Conservation (phyloP, 1,139 yeast species). For the Candida sanyaensis region DNA sequence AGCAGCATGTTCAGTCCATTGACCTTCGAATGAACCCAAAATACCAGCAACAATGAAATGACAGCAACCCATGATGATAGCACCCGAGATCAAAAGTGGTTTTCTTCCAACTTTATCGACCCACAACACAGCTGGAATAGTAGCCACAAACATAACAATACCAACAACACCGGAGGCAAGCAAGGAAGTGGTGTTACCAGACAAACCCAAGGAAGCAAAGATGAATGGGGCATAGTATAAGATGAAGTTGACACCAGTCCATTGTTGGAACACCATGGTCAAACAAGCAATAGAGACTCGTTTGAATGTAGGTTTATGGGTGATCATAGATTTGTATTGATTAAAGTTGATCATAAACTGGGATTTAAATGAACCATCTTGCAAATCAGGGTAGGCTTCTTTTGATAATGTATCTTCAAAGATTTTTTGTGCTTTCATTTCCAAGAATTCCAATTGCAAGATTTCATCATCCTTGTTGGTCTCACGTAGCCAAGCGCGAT, state of each 20-base stretch:
- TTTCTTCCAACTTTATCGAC: conserved; percentile 18
- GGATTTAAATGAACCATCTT: conserved; percentile 15
- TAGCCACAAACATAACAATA: conserved; percentile 35
- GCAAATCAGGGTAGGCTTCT: conserved; percentile 14
- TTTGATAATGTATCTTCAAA: conserved; percentile 16
- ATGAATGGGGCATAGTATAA: conserved; percentile 59
- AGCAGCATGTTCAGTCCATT: conserved; percentile 13
- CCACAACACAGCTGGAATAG: conserved; percentile 42
- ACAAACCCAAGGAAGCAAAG: conserved; percentile 19
- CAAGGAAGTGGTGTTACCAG: conserved; percentile 20
- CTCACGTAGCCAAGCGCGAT: conserved; percentile 22
- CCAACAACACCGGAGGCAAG: conserved; percentile 55
- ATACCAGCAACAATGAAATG: conserved; percentile 44
- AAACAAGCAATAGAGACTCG: conserved; percentile 64
- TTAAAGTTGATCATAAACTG: conserved; percentile 13
- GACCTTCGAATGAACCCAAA: conserved; percentile 47
- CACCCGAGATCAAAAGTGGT: conserved; percentile 15
- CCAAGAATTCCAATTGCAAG: conserved; percentile 20
- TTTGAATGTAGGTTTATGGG: conserved; percentile 19
- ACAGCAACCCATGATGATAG: conserved; percentile 14
- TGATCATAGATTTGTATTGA: conserved; percentile 18
- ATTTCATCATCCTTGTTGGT: conserved; percentile 15
- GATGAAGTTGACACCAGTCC: conserved; percentile 72
- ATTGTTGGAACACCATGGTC: conserved; percentile 67
- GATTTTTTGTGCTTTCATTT: conserved; percentile 22